Evolutionary conservation across 2,329 filamentous ascomycete species (phyloP), one percentile per base, ranked within the genome.

Genomic region (Onygenales sp.): DNA sequence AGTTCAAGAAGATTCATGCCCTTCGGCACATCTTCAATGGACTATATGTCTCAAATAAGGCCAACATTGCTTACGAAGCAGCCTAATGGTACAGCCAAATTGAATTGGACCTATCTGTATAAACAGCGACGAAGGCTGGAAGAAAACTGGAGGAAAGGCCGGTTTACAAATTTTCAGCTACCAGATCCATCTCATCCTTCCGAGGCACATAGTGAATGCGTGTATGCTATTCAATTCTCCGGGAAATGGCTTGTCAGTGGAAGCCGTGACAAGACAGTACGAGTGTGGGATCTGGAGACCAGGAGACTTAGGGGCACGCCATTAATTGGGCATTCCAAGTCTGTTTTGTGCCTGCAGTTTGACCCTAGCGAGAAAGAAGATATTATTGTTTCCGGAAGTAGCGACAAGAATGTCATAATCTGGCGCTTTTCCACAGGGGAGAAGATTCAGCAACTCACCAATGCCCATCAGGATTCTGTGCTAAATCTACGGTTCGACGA

Each of bases 51-150:
- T 5, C 61, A 60, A 37, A 50, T 64, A 5, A 64, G 59, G 47
- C 66, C 70, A 1, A 61, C 67, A 10, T 59, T 74, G 3, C 56
- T 70, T 14, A 58, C 65, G 5, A 60, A 63, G 43, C 58, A 63
- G 55, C 58, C 63, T 4, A 65, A 68, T 44, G 70, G 70, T 8
- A 58, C 65, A 2, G 61, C 65, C 2, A 86, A 82, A 61, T 74
- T 97, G 47, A 95, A 94, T 68, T 98, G 92, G 91, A 87, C 90
- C 51, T 88, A 93, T 65, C 76, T 98, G 1, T 98, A 95, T 72
- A 88, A 88, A 59, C 88, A 95, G 75, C 85, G 93, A 56, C 81
- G 85, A 53, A 80, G 84, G 21, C 74, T 98, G 11, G 93, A 98
- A 70, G 83, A 85, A 6, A 97, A 98, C 66, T 98, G 93, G 93